These are phyloP conservation scores for Brassica nigra DNA, from an alignment of 345 rosid genomes.

Conservation along the genomic window DNA sequence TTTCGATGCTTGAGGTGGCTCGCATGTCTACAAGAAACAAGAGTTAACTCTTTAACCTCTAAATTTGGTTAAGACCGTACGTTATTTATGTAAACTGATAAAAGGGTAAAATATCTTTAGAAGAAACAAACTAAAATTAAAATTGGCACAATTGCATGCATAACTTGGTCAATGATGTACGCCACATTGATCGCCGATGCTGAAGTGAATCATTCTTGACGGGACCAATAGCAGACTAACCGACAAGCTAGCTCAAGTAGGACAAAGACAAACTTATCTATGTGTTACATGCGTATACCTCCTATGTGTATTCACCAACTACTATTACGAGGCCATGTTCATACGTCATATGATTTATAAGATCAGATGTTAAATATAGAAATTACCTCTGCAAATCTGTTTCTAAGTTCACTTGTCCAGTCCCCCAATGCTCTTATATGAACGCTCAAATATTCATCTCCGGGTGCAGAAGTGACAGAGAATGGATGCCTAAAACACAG, in stretches of 20 bases:
- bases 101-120: background rate
- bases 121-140: background rate
- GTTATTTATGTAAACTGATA: background rate
- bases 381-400: conserved; percentile 62
- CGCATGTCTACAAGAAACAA: conserved; percentile 58
- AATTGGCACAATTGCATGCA: background rate
- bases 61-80: background rate
- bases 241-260: background rate
- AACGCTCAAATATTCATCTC: conserved; percentile 79
- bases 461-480: conserved; percentile 90
- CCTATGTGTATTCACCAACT: background rate
- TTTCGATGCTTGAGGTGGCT: conserved; percentile 46
- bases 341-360: background rate
- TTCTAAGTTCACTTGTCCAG: conserved; percentile 79
- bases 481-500: conserved; percentile 76
- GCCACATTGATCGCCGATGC: background rate
- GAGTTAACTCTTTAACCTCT: background rate
- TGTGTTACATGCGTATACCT: background rate
- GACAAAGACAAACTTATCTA: background rate
- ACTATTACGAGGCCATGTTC: background rate
- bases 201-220: background rate
- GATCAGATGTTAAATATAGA: background rate
- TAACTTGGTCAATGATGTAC: background rate
- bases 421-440: conserved; percentile 92
- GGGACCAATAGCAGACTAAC: background rate